These are phyloP conservation scores for Cicer yamashitae DNA, from an alignment of 306 rosid species.

Conservation along the genomic window DNA sequence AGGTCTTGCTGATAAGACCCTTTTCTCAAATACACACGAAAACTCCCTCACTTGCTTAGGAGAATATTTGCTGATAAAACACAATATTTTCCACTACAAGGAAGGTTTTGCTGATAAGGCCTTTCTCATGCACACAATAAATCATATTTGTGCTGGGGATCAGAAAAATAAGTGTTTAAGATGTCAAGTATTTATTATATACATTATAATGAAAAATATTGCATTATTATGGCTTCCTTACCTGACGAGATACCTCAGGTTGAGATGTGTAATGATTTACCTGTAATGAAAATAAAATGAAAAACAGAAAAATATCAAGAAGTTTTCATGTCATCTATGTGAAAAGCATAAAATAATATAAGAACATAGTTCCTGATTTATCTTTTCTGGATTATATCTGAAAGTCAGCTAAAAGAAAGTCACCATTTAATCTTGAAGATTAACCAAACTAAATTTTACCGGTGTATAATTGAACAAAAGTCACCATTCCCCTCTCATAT, in stretches of 20 bases:
- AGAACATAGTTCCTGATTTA: constrained; percentile 30
- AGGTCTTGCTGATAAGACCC: too few relatives aligned
- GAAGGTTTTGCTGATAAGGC: constrained; percentile 10
- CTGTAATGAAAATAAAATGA: constrained; percentile 50
- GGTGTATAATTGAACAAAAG: constrained; percentile 8
- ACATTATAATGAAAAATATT: constrained; percentile 24
- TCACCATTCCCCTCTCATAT: constrained; percentile 14
- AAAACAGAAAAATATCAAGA: constrained; percentile 40
- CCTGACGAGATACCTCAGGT: constrained; percentile 91
- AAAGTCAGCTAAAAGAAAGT: constrained; percentile 30
- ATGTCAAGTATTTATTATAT: background rate
- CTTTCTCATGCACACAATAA: background rate
- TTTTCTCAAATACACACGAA: too few relatives aligned
- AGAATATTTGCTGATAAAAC: constrained; percentile 22
- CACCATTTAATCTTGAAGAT: constrained; percentile 37
- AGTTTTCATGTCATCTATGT: constrained; percentile 20
- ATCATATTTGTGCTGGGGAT: constrained; percentile 10
- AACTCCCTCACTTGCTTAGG: background rate
- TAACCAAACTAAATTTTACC: constrained; percentile 21
- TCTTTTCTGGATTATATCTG: constrained; percentile 22
- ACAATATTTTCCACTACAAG: constrained; percentile 11
- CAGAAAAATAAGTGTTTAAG: constrained; percentile 23
- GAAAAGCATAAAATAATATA: constrained; percentile 27
- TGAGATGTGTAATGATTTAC: constrained; percentile 76
- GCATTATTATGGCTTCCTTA: constrained; percentile 42